These are phyloP conservation scores for Erythrobasidium hasegawianum DNA, from an alignment of 1,284 basidiomycete genomes.

Conservation along the genomic window DNA sequence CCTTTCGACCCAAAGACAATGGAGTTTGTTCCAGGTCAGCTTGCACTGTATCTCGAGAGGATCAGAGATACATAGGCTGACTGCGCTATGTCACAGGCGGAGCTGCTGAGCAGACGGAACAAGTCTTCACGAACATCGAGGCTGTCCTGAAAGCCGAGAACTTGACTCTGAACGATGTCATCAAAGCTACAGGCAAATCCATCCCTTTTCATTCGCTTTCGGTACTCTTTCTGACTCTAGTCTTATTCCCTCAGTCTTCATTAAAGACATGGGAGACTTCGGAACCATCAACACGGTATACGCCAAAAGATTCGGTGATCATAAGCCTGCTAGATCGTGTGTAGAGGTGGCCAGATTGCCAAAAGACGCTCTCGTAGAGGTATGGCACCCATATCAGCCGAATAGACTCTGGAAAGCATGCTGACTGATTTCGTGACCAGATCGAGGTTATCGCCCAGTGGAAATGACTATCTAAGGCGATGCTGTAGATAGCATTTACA, in stretches of 20 bases:
- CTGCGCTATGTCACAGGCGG: slow-evolving; percentile 53
- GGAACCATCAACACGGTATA: slow-evolving; percentile 65
- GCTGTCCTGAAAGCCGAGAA: slow-evolving; percentile 78
- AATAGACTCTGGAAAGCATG: no score
- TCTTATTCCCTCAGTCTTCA: no score
- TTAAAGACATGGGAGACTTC: slow-evolving; percentile 91
- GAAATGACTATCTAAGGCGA: slow-evolving; percentile 9
- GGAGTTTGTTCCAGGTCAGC: slow-evolving; percentile 60
- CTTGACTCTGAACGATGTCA: slow-evolving; percentile 67
- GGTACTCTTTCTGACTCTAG: no score
- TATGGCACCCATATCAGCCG: no score
- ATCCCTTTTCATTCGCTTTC: no score
- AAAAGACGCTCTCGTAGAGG: slow-evolving; percentile 77
- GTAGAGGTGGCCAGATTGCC: slow-evolving; percentile 76
- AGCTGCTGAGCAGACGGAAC: slow-evolving; percentile 77
- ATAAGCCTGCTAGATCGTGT: slow-evolving; percentile 86
- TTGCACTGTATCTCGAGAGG: background rate
- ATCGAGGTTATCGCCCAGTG: slow-evolving; percentile 26
- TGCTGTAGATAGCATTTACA: no score
- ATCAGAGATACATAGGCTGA: background rate
- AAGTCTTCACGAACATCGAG: slow-evolving; percentile 80
- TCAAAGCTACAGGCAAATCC: slow-evolving; percentile 64
- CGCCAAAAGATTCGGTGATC: slow-evolving; percentile 62
- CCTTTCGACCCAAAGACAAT: slow-evolving; percentile 72
- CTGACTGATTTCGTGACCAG: background rate